Evolutionary conservation across 352 stramenopile species (phyloP).

Genomic region (Blastocystis hominis): DNA sequence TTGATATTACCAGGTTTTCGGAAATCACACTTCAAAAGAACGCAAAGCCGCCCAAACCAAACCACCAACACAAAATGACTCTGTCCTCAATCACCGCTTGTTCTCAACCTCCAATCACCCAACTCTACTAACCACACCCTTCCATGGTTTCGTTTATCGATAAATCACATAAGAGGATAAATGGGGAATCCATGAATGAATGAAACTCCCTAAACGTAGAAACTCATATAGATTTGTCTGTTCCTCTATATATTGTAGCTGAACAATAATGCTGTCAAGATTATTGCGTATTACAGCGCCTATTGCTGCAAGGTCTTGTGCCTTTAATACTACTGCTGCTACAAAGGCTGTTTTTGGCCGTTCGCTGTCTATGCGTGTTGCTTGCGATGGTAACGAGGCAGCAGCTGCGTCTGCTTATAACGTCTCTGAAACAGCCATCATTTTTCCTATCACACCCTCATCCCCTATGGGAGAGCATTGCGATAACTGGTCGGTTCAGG

Average conservation of each 20-base stretch:
- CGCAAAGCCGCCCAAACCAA: too few species aligned
- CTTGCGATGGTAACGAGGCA: conserved; percentile 55
- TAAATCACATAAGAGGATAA: neutral
- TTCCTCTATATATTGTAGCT: conserved; percentile 3
- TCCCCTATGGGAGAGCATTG: conserved; percentile 66
- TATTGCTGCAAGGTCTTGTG: conserved; percentile 21
- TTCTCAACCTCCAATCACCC: too few species aligned
- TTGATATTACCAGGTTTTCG: too few species aligned
- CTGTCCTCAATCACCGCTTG: too few species aligned
- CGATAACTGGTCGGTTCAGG: conserved; percentile 64
- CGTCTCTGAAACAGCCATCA: conserved; percentile 47
- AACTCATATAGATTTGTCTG: neutral
- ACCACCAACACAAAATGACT: too few species aligned
- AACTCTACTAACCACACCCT: too few species aligned
- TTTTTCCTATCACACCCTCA: conserved; percentile 67
- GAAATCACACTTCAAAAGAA: too few species aligned
- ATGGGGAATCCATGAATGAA: neutral
- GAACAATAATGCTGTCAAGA: conserved; percentile 9
- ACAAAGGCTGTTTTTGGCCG: conserved; percentile 11
- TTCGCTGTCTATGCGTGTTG: conserved; percentile 53
- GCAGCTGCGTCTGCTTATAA: conserved; percentile 37
- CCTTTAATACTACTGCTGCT: conserved; percentile 36
- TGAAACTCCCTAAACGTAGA: conserved; percentile 43
- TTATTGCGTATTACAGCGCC: conserved; percentile 37
- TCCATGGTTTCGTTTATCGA: too few species aligned